Conservation (phyloP, 2,329 filamentous ascomycete species). For the Zymoseptoria ardabiliae region DNA sequence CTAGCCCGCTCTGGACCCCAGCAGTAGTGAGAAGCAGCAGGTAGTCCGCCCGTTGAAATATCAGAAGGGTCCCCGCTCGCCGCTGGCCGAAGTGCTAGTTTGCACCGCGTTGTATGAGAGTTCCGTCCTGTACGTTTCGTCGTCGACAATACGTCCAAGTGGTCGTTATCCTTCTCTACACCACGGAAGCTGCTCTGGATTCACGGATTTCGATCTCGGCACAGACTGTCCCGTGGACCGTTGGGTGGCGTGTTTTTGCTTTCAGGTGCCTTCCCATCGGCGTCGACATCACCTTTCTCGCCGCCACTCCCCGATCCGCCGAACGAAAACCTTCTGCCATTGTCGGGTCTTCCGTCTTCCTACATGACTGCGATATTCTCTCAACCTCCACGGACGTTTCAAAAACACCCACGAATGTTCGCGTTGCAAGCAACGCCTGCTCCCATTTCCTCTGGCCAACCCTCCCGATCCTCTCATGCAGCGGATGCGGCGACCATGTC, state of each 20-base stretch:
- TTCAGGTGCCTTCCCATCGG: not conserved
- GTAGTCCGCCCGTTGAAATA: not conserved
- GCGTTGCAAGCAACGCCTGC: conserved; percentile 12
- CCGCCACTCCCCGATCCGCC: not conserved
- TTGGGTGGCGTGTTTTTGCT: not conserved
- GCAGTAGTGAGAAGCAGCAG: not conserved
- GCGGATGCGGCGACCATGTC: conserved; percentile 14
- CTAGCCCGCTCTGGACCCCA: not conserved
- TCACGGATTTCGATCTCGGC: not conserved
- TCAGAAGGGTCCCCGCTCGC: not conserved
- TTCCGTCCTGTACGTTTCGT: not conserved
- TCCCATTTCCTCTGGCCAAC: conserved; percentile 4
- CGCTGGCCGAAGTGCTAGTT: not conserved
- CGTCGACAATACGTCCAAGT: not conserved
- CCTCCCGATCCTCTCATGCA: conserved; percentile 6
- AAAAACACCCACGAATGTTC: conserved; percentile 13
- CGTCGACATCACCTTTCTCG: not conserved
- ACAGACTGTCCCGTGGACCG: not conserved
- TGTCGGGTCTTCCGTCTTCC: not conserved
- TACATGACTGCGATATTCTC: conserved; percentile 2
- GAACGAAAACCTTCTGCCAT: not conserved
- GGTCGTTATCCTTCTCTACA: not conserved
- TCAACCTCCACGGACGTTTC: conserved; percentile 1
- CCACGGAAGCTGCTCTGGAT: not conserved
- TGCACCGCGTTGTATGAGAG: not conserved